Evolutionary conservation across 352 stramenopile species (phyloP).

Genomic region (Pythium guiyangense): DNA sequence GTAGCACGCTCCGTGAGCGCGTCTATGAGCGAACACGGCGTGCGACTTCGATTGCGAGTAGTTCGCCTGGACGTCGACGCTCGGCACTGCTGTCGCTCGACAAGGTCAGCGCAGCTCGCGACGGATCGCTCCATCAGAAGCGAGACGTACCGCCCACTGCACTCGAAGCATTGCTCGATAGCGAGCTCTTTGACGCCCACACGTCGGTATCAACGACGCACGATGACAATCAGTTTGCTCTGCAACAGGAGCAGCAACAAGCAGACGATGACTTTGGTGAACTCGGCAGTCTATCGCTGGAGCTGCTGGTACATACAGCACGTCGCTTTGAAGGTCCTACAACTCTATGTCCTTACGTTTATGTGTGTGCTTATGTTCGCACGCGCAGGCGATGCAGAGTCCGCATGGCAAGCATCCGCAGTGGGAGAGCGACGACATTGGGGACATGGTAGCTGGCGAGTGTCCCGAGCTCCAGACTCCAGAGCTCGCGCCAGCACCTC

Average conservation of each 20-base stretch:
- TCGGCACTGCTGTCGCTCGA: neutral
- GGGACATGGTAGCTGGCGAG: too few relatives aligned
- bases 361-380: neutral
- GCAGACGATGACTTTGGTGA: constrained; percentile 2
- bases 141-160: constrained; percentile 15
- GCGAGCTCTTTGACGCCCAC: constrained; percentile 45
- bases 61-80: neutral
- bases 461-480: constrained; percentile 6
- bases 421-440: constrained; percentile 29
- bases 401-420: constrained; percentile 54
- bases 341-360: neutral
- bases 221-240: constrained; percentile 24
- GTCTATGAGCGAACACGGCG: too few relatives aligned
- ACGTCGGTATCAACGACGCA: constrained; percentile 3
- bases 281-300: constrained; percentile 34
- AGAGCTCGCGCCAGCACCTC: neutral
- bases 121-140: neutral
- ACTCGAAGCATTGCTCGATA: constrained; percentile 40
- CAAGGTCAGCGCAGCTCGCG: neutral
- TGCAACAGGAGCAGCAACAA: constrained; percentile 7
- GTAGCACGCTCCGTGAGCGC: neutral
- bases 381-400: constrained; percentile 60
- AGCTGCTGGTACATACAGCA: constrained; percentile 38
- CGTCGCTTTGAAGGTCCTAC: neutral
- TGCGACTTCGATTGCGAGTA: neutral